phyloP scores from a whole-genome alignment of 2,329 filamentous ascomycete genomes.

The Fusarium bulbicola region DNA sequence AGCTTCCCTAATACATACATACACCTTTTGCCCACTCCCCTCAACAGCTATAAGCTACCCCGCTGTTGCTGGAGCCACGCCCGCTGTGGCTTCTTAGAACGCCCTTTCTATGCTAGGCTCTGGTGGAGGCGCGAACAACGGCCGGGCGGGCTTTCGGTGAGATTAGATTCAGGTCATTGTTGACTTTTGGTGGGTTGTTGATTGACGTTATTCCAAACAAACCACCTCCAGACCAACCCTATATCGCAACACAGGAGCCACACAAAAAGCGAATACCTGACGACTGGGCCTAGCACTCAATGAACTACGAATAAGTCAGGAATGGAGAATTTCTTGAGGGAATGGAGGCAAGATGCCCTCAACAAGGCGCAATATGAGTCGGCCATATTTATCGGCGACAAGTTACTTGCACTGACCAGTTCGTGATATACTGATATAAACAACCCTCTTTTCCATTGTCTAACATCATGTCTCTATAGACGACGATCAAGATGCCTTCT shows the following conservation, averaged over 20 bases:
- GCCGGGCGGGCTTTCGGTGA: slow-evolving; percentile 12
- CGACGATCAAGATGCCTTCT: slow-evolving; percentile 93
- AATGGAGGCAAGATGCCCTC: slow-evolving; percentile 94
- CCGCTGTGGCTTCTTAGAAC: slow-evolving; percentile 33
- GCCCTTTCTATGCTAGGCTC: slow-evolving; percentile 35
- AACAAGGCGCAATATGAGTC: slow-evolving; percentile 97
- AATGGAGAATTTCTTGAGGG: slow-evolving; percentile 94
- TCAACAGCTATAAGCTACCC: slow-evolving; percentile 45
- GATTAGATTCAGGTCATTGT: slow-evolving; percentile 9
- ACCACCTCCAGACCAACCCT: neutral
- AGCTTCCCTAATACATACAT: no score
- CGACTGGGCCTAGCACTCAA: neutral
- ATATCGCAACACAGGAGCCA: slow-evolving; percentile 1
- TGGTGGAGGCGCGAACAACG: slow-evolving; percentile 9
- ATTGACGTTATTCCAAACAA: slow-evolving; percentile 31
- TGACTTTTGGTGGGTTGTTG: slow-evolving; percentile 39
- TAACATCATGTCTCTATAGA: slow-evolving; percentile 60
- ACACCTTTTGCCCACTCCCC: no score
- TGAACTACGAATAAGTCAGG: slow-evolving; percentile 5
- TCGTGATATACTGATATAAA: slow-evolving; percentile 45
- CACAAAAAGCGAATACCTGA: neutral
- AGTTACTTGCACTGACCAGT: slow-evolving; percentile 94
- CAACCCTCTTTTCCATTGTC: neutral
- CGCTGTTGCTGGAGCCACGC: slow-evolving; percentile 40
- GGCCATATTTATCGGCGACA: slow-evolving; percentile 97